Evolutionary conservation across 75 land plant genomes (phyloP).

Genomic region (Cunninghamia lanceolata): DNA sequence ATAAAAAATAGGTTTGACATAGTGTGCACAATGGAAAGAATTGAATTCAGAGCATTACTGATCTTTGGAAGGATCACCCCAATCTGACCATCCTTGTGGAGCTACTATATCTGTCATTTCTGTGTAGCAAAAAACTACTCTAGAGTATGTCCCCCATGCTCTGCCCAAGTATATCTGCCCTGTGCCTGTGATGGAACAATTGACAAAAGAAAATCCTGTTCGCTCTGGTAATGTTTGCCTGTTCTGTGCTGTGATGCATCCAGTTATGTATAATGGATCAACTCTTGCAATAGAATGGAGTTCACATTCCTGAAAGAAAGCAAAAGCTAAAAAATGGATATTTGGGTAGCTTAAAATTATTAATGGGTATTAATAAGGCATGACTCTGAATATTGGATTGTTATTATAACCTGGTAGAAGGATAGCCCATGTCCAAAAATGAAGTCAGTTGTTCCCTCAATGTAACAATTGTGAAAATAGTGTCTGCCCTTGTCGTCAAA

Average conservation of each 20-base stretch:
- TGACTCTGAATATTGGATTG: not conserved
- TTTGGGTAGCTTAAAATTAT: not conserved
- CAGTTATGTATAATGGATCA: not conserved
- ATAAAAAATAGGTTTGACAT: not conserved
- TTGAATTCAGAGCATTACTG: not conserved
- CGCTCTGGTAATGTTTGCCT: slow-evolving; percentile 22
- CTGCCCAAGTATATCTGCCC: slow-evolving; percentile 45
- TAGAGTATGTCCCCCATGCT: slow-evolving; percentile 55
- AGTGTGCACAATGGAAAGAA: too few species aligned
- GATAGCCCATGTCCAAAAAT: slow-evolving; percentile 64
- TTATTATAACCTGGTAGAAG: slow-evolving; percentile 32
- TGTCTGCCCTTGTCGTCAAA: slow-evolving; percentile 59
- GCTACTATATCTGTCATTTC: slow-evolving; percentile 25
- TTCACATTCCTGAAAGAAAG: not conserved
- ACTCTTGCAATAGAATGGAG: not conserved
- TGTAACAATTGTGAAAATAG: slow-evolving; percentile 57
- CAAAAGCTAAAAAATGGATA: not conserved
- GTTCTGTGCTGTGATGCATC: slow-evolving; percentile 61
- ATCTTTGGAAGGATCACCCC: slow-evolving; percentile 31
- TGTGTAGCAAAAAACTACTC: slow-evolving; percentile 46
- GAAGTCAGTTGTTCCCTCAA: slow-evolving; percentile 68
- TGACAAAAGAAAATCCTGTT: slow-evolving; percentile 62
- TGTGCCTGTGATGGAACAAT: slow-evolving; percentile 38
- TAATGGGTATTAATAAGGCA: not conserved
- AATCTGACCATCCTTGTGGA: slow-evolving; percentile 54